Percentiles rank a stretch among this genome's conserved stretches.
Evolutionary conservation across 176 grass and related monocot species (phyloP).

Genomic region (Rhynchospora breviuscula): DNA sequence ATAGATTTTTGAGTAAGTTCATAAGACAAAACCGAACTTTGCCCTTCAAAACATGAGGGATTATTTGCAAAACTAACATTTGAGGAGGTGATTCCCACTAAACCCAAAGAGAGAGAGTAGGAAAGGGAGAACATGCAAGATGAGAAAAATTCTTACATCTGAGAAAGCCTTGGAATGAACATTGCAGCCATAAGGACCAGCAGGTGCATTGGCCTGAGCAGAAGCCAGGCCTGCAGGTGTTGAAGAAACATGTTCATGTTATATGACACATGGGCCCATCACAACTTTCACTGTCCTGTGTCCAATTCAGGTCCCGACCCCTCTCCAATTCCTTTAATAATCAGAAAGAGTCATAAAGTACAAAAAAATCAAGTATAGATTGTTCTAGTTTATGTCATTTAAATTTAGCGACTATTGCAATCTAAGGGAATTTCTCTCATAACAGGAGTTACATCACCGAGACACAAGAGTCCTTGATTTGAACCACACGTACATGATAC

Average conservation of each 20-base stretch:
- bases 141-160: slow-evolving; percentile 15
- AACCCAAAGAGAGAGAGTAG: background rate
- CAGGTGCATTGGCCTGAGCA: background rate
- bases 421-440: too few species aligned
- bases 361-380: background rate
- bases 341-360: background rate
- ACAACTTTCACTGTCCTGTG: slow-evolving; percentile 35
- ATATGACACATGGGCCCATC: slow-evolving; percentile 31
- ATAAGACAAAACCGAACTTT: too few species aligned
- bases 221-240: background rate
- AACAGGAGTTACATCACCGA: too few species aligned
- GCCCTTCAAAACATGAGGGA: background rate
- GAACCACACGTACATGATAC: too few species aligned
- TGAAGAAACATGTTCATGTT: slow-evolving; percentile 21
- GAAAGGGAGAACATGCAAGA: background rate
- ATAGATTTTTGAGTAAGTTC: too few species aligned
- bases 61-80: background rate
- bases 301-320: slow-evolving; percentile 29
- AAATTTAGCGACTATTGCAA: background rate
- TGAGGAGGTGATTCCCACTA: too few species aligned
- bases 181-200: slow-evolving; percentile 20
- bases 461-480: too few species aligned
- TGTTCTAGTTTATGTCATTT: background rate
- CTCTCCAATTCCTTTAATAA: slow-evolving; percentile 31
- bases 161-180: slow-evolving; percentile 35